Evolutionary conservation across 2,329 filamentous ascomycete genomes (phyloP).

Genomic region (Ophiostoma australiae): DNA sequence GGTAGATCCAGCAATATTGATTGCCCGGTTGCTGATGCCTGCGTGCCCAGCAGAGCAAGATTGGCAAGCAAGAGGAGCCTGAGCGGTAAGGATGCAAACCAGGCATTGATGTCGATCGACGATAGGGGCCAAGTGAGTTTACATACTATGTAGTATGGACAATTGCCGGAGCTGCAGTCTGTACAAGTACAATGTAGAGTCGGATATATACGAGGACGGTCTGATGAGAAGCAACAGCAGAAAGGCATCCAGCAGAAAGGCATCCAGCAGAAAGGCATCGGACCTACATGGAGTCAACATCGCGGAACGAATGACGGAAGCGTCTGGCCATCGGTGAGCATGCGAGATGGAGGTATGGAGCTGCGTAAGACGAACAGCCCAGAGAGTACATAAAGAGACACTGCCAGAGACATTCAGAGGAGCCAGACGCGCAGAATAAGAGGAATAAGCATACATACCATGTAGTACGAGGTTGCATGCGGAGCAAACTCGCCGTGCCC

Average conservation of each 20-base stretch:
- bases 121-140: not conserved
- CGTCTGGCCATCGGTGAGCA: not conserved
- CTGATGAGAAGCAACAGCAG: no score
- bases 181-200: no score
- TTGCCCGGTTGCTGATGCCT: not conserved
- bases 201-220: no score
- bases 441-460: not conserved
- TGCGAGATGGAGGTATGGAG: no score
- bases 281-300: not conserved
- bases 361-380: no score
- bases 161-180: no score
- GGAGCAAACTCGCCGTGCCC: conserved; percentile 8
- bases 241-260: no score
- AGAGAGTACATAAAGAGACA: no score
- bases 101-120: conserved; percentile 6
- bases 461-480: conserved; percentile 6
- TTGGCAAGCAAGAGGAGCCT: not conserved
- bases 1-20: not conserved
- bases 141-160: no score
- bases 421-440: no score
- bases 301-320: not conserved
- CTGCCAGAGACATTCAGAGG: no score
- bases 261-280: not conserved
- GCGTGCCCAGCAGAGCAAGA: not conserved
- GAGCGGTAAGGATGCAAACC: conserved; percentile 1